Evolutionary conservation across 305 asterid genomes (phyloP).

Genomic region (Fraxinus sp.): DNA sequence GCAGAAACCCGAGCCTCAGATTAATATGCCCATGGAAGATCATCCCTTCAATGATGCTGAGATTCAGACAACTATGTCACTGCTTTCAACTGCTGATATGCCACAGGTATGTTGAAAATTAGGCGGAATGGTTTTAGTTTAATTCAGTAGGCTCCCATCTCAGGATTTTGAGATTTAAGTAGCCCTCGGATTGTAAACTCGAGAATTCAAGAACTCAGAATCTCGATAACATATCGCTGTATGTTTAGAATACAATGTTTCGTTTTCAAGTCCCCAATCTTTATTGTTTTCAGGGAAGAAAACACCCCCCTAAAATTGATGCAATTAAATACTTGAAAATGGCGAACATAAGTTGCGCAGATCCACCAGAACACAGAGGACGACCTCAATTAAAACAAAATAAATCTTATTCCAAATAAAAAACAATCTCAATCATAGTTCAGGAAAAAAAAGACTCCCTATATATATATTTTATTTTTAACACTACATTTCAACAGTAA

Average conservation of each 20-base stretch:
- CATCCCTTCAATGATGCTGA: slow-evolving; percentile 38
- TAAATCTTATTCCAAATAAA: background rate
- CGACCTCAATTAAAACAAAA: background rate
- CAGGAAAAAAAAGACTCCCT: background rate
- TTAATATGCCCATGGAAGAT: slow-evolving; percentile 29
- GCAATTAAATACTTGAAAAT: background rate
- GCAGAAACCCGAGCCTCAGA: slow-evolving; percentile 23
- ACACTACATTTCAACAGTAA: background rate
- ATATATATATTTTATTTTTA: background rate
- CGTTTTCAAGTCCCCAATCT: background rate
- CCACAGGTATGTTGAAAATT: slow-evolving; percentile 28
- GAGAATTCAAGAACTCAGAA: background rate
- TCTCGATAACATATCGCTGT: background rate
- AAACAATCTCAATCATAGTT: background rate
- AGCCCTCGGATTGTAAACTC: background rate
- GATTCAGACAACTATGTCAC: slow-evolving; percentile 35
- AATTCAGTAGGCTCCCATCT: background rate
- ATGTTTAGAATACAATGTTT: background rate
- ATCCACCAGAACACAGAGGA: background rate
- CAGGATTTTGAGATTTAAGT: background rate
- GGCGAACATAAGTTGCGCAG: background rate
- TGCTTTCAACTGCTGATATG: slow-evolving; percentile 46
- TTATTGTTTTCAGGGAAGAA: background rate
- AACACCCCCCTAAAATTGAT: background rate
- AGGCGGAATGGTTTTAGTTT: background rate